phyloP scores from a whole-genome alignment of 331 rosid genomes.

The Telfairia occidentalis region DNA sequence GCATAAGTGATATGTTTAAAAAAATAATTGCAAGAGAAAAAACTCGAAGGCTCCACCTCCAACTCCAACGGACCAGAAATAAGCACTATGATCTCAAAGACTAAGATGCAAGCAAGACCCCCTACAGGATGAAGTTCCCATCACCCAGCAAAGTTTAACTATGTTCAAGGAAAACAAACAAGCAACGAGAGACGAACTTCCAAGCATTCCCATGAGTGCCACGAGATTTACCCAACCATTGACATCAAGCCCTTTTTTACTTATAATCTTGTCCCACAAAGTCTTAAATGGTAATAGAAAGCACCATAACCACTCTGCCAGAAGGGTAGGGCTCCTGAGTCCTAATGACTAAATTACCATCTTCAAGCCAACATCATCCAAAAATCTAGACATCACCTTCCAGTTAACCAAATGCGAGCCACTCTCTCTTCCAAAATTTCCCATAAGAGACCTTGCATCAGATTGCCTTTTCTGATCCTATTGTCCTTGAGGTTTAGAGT shows the following conservation, averaged over 20 bases:
- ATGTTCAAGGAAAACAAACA: too few species aligned
- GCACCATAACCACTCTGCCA: not conserved
- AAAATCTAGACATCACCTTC: not conserved
- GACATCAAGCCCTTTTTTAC: not conserved
- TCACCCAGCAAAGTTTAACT: not conserved
- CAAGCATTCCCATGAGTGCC: not conserved
- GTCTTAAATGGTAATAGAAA: not conserved
- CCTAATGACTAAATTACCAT: not conserved
- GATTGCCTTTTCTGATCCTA: too few species aligned
- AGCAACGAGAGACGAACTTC: not conserved
- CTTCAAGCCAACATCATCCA: not conserved
- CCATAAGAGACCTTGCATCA: not conserved
- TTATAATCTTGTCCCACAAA: not conserved
- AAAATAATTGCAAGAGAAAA: not conserved
- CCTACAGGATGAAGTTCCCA: not conserved
- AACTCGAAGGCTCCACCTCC: not conserved
- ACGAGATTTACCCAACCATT: not conserved
- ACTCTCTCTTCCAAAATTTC: not conserved
- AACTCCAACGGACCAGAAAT: too few species aligned
- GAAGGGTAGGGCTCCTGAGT: not conserved
- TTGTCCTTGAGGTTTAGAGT: too few species aligned
- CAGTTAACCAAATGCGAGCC: not conserved
- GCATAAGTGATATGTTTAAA: not conserved
- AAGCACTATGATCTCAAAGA: not conserved
- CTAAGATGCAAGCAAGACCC: not conserved